Base-by-base conservation (phyloP, 2,329 filamentous ascomycete species). In the Zymoseptoria passerinii region DNA sequence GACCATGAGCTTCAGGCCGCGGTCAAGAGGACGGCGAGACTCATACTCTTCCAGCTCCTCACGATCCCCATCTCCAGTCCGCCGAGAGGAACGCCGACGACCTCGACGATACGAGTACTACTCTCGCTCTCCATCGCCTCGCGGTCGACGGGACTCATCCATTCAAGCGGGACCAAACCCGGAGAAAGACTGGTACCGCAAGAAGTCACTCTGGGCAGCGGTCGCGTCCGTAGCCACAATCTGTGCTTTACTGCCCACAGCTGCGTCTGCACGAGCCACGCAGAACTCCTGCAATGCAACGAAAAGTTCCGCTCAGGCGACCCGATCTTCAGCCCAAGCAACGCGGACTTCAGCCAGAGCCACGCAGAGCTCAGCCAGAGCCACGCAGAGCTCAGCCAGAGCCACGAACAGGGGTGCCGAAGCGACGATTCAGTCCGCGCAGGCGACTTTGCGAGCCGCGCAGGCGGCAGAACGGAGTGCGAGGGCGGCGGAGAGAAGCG, bases 161-260 rank as follows among this genome's bases (percentile, higher is more conserved):
- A 23, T 50, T n/a, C 28, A 55, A 27, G 48, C 28, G 8, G 18
- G 53, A 18, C 23, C 55, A 35, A 55, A 58, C 18, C 57, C 58
- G 20, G 58, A 58, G 8, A 62, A 62, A 52, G 60, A 62, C 16
- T 65, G 61, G 61, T 65, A 58, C 58, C 63, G 63, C 23, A 65
- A 65, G 58, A 65, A 65, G 40, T 61, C 63, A 4, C n/a, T 65
- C 28, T 65, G 63, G 63, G 61, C 61, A 7, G 63, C 61, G 4
- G 49, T 62, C 13, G 63, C 61, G 7, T 52, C 50, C n/a, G 50
- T 28, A 18, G 50, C 50, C 19, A 52, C 50, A 5, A 28, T 52
- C 3, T 23, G 23, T 9, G 50, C 50, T 28, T 13, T 52, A 23
- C 9, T 52, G 50, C 50, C 50, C 6, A 52, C 50, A 8, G 23